phyloP scores from a whole-genome alignment of 768 basidiomycete genomes.

The Ephemerocybe angulata region DNA sequence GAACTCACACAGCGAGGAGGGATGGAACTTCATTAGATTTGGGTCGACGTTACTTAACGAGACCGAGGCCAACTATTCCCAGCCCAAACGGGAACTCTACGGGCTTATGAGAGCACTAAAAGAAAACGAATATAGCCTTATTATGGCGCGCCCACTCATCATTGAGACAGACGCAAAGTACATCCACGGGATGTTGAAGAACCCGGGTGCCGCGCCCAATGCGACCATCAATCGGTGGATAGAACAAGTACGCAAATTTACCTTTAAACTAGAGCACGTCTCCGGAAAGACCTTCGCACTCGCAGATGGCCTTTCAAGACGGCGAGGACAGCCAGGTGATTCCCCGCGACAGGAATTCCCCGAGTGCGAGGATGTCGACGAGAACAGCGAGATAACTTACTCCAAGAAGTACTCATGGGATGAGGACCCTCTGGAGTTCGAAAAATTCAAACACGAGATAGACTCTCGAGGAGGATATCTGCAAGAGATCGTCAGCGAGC shows the following conservation, averaged over 20 bases:
- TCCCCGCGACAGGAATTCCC: background rate
- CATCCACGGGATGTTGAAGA: constrained; percentile 27
- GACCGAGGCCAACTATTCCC: constrained; percentile 26
- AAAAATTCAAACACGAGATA: constrained; percentile 4
- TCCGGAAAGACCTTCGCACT: constrained; percentile 11
- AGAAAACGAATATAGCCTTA: background rate
- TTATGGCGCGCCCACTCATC: background rate
- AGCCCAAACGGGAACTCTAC: background rate
- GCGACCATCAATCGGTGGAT: constrained; percentile 28
- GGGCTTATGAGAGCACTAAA: constrained; percentile 1
- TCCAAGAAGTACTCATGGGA: background rate
- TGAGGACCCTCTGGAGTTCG: constrained; percentile 1
- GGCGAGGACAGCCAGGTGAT: background rate
- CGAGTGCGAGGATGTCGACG: background rate
- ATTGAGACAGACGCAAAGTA: constrained; percentile 4
- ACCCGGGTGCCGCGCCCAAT: constrained; percentile 29
- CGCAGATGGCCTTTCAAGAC: constrained; percentile 18
- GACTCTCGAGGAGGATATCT: constrained; percentile 8
- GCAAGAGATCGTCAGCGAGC: too few relatives aligned
- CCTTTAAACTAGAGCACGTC: constrained; percentile 10
- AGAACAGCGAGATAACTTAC: background rate
- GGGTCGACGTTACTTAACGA: constrained; percentile 36
- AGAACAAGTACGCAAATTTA: constrained; percentile 18
- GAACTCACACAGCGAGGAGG: constrained; percentile 10
- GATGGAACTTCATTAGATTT: constrained; percentile 25